Conservation (phyloP, 371 early-diverging fungal species). For the Mortierella sp. region DNA sequence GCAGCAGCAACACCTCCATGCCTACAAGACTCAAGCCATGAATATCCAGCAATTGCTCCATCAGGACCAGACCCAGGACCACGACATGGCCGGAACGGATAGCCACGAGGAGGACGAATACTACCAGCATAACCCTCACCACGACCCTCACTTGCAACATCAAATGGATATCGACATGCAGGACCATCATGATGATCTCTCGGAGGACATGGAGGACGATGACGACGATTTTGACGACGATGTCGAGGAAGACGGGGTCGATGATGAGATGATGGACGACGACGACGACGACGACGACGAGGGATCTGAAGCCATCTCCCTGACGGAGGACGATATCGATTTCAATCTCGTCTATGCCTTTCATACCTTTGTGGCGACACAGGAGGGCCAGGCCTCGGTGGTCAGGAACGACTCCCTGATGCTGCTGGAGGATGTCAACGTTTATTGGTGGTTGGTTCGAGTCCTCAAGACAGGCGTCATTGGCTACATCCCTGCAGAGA, state of each 20-base stretch:
- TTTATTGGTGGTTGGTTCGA: conserved; percentile 98
- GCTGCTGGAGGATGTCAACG: conserved; percentile 95
- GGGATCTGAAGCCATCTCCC: conserved; percentile 69
- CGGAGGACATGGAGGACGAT: conserved; percentile 13
- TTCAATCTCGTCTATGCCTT: conserved; percentile 91
- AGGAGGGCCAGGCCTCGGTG: conserved; percentile 95
- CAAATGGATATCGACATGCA: conserved; percentile 33
- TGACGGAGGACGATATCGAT: conserved; percentile 83
- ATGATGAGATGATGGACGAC: conserved; percentile 60
- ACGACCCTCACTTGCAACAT: conserved; percentile 37
- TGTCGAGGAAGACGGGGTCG: conserved; percentile 46
- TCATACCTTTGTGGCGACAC: conserved; percentile 93
- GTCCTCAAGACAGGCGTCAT: conserved; percentile 88
- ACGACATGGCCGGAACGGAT: conserved; percentile 40
- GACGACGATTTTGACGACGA: conserved; percentile 34
- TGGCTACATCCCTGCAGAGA: conserved; percentile 97
- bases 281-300: conserved; percentile 65
- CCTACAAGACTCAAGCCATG: conserved; percentile 54
- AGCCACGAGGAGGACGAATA: conserved; percentile 51
- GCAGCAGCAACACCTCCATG: conserved; percentile 47
- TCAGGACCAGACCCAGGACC: conserved; percentile 32
- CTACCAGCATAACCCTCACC: conserved; percentile 49
- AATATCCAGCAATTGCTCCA: conserved; percentile 52
- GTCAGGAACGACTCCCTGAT: conserved; percentile 89
- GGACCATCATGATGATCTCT: conserved; percentile 15